phyloP scores from a whole-genome alignment of 768 basidiomycete genomes.

The Collybia mongolica region DNA sequence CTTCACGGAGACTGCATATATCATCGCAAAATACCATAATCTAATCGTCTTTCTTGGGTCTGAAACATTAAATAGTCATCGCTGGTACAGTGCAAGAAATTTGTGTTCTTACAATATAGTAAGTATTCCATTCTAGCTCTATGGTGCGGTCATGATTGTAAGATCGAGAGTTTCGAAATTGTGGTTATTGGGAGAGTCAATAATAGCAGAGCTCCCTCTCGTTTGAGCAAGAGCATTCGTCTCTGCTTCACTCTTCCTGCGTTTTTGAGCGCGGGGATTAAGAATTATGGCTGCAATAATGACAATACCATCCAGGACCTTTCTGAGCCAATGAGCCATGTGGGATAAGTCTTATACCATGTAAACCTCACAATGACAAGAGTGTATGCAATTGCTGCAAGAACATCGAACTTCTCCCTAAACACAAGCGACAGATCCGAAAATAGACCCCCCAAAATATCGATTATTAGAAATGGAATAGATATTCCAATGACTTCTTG shows the following conservation, averaged over 20 bases:
- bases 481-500: slow-evolving; percentile 69
- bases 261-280: slow-evolving; percentile 53
- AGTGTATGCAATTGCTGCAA: slow-evolving; percentile 62
- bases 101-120: too few relatives aligned
- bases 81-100: too few relatives aligned
- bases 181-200: too few relatives aligned
- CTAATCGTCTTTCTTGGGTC: neutral
- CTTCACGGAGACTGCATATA: neutral
- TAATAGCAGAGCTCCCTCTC: neutral
- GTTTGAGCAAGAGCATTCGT: slow-evolving; percentile 1
- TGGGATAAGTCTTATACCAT: neutral
- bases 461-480: slow-evolving; percentile 65
- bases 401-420: slow-evolving; percentile 57
- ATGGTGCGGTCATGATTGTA: neutral
- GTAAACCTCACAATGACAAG: slow-evolving; percentile 52
- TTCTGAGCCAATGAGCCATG: neutral
- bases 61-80: neutral
- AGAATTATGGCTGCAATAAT: slow-evolving; percentile 61
- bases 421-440: slow-evolving; percentile 69
- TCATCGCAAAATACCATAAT: neutral
- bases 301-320: slow-evolving; percentile 65
- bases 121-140: too few relatives aligned
- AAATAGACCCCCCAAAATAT: slow-evolving; percentile 71
- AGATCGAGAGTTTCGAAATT: neutral
- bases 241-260: slow-evolving; percentile 23